Base-by-base conservation (phyloP, 495 filamentous ascomycete genomes). In the Tuber indicum region DNA sequence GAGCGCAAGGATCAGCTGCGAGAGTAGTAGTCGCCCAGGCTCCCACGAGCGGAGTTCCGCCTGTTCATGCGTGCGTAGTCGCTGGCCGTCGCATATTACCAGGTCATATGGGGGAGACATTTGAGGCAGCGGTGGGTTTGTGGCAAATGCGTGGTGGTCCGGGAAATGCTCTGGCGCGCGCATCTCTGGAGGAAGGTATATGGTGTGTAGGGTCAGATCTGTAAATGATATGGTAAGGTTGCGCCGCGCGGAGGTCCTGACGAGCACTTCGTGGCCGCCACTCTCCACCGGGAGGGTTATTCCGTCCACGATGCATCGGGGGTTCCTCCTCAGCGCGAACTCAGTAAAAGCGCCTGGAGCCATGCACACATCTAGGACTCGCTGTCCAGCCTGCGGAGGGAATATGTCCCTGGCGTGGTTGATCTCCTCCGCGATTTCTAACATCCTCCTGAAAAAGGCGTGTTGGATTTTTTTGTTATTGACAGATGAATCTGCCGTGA, bases 31-130 rank as follows among this genome's bases (percentile, higher is more conserved):
- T 49, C 89, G 83, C 16, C 62, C 70, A 0, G 84, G 84, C 83
- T 91, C 88, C 32, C 79, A 74, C 0, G 19, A 41, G 75, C 87
- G 83, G n/a, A 86, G 82, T 79, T 88, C 86, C 44, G 77, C 71
- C 19, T 78, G 76, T 58, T 80, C 41, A 39, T 90, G 88, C 0
- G 80, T 86, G 23, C 88, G 81, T 21, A 89, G 83, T 2, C 88
- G 87, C 49, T 90, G 86, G 1, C 89, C 88, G 76, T 91, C 89
- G 81, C 88, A 90, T 58, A 91, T 81, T 19, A 88, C 84, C 2
- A 91, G 84, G 74, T 90, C 85, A 78, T 89, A 91, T 66, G 58
- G 58, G 0, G 47, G 16, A 19, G 44, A 71, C 32, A 75, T 19
- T 23, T 47, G 66, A 8, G 74, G 76, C 16, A 78, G 36, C 21